A percentile compares a stretch with the other conserved stretches of the same genome.
Evolutionary conservation across 1,284 basidiomycete genomes (phyloP).

Genomic region (Leccinum solheimii): DNA sequence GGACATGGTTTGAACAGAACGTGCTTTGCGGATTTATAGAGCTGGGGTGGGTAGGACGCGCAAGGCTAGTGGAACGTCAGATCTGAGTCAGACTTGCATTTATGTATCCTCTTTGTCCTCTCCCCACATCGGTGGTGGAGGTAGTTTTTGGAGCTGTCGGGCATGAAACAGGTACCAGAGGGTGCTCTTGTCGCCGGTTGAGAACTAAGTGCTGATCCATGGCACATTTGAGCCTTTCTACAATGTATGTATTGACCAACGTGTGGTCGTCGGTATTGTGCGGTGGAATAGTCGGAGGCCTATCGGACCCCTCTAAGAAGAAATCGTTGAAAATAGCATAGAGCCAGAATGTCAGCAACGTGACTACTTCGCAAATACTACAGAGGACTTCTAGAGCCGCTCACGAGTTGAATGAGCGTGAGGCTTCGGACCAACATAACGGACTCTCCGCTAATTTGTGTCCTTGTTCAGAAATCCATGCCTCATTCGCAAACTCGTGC

Average conservation of each 20-base stretch:
- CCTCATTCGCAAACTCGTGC: too few species aligned
- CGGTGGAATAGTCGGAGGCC: background rate
- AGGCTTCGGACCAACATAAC: background rate
- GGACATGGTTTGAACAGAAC: slow-evolving; percentile 20
- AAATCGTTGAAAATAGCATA: background rate
- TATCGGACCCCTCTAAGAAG: background rate
- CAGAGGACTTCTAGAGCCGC: background rate
- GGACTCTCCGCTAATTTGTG: background rate
- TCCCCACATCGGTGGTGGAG: background rate
- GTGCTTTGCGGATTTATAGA: background rate
- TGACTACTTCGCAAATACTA: background rate
- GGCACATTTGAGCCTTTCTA: background rate
- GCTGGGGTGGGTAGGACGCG: background rate
- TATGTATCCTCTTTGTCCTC: background rate
- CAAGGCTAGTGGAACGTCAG: background rate
- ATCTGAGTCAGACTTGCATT: background rate
- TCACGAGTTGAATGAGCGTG: background rate
- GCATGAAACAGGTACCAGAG: too few species aligned
- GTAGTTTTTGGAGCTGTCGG: background rate
- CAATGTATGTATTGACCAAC: background rate
- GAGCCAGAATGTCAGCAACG: background rate
- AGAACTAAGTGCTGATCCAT: too few species aligned
- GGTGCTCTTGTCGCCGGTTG: too few species aligned
- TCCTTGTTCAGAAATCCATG: too few species aligned
- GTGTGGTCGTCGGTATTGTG: too few species aligned